phyloP scores from a whole-genome alignment of 306 rosid species.

The Acacia acuminata region DNA sequence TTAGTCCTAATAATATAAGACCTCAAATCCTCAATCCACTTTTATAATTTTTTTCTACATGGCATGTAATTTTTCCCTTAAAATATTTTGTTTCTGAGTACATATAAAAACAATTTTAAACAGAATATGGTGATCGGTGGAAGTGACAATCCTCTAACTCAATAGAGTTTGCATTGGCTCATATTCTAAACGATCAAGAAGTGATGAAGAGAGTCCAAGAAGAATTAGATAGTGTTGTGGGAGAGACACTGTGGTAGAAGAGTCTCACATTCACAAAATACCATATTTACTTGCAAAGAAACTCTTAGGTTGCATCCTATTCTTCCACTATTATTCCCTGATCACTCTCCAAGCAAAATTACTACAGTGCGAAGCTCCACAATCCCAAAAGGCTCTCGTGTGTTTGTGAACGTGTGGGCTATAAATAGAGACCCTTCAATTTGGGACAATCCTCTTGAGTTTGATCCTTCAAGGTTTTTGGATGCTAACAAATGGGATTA shows the following conservation, averaged over 20 bases:
- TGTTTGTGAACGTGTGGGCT: background rate
- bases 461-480: background rate
- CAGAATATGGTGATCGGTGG: constrained; percentile 56
- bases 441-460: background rate
- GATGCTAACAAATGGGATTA: constrained; percentile 43
- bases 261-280: background rate
- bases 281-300: background rate
- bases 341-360: background rate
- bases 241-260: background rate
- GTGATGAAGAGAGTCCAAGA: background rate
- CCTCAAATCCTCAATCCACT: too few relatives aligned
- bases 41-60: too few relatives aligned
- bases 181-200: constrained; percentile 38
- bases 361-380: background rate
- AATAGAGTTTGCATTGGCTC: constrained; percentile 44
- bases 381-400: background rate
- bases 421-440: too few relatives aligned
- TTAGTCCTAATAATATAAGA: too few relatives aligned
- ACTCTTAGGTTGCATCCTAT: background rate
- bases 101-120: too few relatives aligned
- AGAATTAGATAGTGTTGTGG: background rate
- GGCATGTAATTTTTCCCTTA: too few relatives aligned
- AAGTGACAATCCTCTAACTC: constrained; percentile 43
- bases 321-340: background rate
- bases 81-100: too few relatives aligned